Base-by-base conservation (phyloP, 257 asterid species). In the Ophiorrhiza pumila region DNA sequence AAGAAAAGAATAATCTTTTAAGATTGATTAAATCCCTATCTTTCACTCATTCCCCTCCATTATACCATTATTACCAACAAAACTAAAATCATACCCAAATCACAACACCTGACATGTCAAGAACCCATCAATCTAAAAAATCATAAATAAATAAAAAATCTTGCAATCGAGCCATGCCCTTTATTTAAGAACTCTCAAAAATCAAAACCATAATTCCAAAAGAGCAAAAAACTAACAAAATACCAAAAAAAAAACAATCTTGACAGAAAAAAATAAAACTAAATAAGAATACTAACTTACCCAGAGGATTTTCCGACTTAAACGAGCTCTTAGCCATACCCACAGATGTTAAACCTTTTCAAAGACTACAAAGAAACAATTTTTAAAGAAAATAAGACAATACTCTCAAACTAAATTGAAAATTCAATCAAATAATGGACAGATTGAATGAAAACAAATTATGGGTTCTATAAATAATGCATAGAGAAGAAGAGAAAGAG, bases 291-390 rank as follows among this genome's bases (percentile, higher is more conserved):
- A 11, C n/a, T 4, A 72, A 47, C 35, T 23, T 60, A 72, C 76
- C 76, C 68, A 72, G 62, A 42, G 76, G 76, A 60, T 81, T 83
- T 45, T 81, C 82, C 72, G 52, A 74, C 78, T 75, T 81, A 71
- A 81, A 81, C 1, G 76, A 78, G 67, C 78, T 75, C 50, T 81
- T 81, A 31, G 77, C 83, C 85, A 81, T 81, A 35, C 70, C 49
- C 76, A 60, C n/a, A 31, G 35, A 66, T 46, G 46, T 35, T 45
- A 35, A 23, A 45, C 12, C 41, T n/a, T 23, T 53, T 3, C 52
- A 35, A 46, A 58, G 7, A 49, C 75, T 72, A 58, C 47, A 60
- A 60, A 32, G 23, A 25, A 60, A n/a, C 4, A 37, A 37, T 37
- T 37, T 37, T 37, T 37, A 3, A 37, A 7, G 7, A 2, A 37